phyloP scores from a whole-genome alignment of 2,329 filamentous ascomycete genomes.

The Trichoderma sp. region DNA sequence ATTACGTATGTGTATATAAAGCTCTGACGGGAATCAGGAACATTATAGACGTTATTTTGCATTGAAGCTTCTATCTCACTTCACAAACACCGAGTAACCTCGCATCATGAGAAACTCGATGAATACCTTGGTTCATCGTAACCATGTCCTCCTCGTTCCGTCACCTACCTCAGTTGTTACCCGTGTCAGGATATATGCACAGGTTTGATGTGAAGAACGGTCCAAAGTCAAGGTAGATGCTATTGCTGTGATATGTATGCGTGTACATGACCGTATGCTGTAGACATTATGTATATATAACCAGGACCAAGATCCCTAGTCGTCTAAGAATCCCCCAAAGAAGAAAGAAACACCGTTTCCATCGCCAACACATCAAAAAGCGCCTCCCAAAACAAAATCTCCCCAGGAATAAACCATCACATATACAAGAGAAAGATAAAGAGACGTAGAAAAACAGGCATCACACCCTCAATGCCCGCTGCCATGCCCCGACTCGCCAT shows the following conservation, averaged over 20 bases:
- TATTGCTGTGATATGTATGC: not conserved
- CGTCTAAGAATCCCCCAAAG: not conserved
- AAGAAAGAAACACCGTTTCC: not conserved
- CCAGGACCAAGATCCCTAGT: not conserved
- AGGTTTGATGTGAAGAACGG: not conserved
- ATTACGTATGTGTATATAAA: too few species aligned
- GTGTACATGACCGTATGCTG: constrained; percentile 9
- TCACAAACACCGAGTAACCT: too few species aligned
- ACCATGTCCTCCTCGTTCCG: too few species aligned
- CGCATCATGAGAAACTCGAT: too few species aligned
- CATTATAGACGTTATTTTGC: too few species aligned
- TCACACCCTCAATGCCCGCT: not conserved
- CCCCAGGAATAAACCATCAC: not conserved
- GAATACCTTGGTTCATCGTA: too few species aligned
- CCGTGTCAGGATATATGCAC: not conserved
- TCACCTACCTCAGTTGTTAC: too few species aligned
- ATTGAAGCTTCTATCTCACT: too few species aligned
- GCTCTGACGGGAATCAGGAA: too few species aligned
- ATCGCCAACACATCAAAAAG: constrained; percentile 3
- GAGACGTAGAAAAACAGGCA: too few species aligned
- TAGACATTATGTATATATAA: constrained; percentile 3
- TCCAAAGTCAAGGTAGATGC: not conserved
- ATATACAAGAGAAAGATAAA: not conserved
- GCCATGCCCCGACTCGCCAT: constrained; percentile 37
- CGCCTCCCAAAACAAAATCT: not conserved